Percentiles rank a stretch among this genome's conserved stretches.
Evolutionary conservation across 1,284 basidiomycete species (phyloP).

Genomic region (Marasmius tenuissimus): DNA sequence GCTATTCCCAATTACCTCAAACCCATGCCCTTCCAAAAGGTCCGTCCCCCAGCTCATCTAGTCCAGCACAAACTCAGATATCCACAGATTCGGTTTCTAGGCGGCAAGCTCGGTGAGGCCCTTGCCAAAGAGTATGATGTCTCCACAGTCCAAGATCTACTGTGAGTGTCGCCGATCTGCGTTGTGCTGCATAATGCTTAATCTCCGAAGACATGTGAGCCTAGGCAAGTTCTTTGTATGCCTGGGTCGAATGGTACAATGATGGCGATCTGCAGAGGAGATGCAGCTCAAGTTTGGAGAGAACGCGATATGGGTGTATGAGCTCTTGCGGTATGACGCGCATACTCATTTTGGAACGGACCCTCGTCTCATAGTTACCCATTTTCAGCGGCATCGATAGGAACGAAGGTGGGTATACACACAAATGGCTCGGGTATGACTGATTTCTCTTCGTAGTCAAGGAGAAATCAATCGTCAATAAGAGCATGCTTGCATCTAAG

Average conservation of each 20-base stretch:
- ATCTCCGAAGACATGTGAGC: conserved; percentile 37
- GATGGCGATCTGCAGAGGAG: conserved; percentile 49
- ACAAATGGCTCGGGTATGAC: not conserved
- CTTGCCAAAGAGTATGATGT: conserved; percentile 87
- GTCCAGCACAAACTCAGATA: not conserved
- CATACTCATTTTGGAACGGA: not conserved
- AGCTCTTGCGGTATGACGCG: conserved; percentile 62
- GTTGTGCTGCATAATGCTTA: conserved; percentile 32
- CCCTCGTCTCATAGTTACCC: conserved; percentile 3
- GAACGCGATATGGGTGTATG: conserved; percentile 88
- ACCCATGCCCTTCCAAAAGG: conserved; percentile 87
- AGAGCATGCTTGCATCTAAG: conserved; percentile 94
- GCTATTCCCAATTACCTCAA: conserved; percentile 82
- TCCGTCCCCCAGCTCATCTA: conserved; percentile 23
- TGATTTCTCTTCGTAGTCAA: conserved; percentile 58
- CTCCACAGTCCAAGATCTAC: conserved; percentile 85
- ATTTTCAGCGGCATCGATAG: conserved; percentile 81
- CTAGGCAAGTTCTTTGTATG: conserved; percentile 4
- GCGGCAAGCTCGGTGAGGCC: conserved; percentile 91
- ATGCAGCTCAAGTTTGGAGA: conserved; percentile 86
- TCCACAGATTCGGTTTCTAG: conserved; percentile 86
- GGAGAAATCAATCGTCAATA: conserved; percentile 77
- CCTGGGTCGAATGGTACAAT: not conserved
- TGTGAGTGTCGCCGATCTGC: conserved; percentile 48
- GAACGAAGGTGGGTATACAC: conserved; percentile 66